Conservation (phyloP, 2,329 filamentous ascomycete species). For the Hypoxylon sp. region DNA sequence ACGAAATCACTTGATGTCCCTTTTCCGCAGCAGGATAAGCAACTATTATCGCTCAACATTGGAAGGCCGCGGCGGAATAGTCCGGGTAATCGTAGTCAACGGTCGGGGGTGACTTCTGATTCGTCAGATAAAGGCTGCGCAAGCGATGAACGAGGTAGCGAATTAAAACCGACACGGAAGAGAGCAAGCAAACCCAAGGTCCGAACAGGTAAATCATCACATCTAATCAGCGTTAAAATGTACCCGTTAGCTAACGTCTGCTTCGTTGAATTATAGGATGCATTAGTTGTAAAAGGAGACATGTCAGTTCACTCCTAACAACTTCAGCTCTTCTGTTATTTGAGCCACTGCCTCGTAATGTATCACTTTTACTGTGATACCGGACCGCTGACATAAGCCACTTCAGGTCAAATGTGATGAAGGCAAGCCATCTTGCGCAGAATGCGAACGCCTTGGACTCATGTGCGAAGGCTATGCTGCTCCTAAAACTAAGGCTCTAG, state of each 20-base stretch:
- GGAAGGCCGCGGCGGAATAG: slow-evolving; percentile 37
- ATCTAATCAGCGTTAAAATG: slow-evolving; percentile 15
- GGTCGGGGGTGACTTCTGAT: slow-evolving; percentile 38
- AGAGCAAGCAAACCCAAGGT: slow-evolving; percentile 51
- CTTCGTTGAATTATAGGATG: slow-evolving; percentile 35
- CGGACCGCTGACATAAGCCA: slow-evolving; percentile 20
- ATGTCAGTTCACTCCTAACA: slow-evolving; percentile 40
- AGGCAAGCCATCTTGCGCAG: slow-evolving; percentile 51
- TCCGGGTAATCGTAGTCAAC: slow-evolving; percentile 38
- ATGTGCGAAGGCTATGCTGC: slow-evolving; percentile 53
- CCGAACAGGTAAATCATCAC: slow-evolving; percentile 45
- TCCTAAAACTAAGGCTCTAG: slow-evolving; percentile 37
- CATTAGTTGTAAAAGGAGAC: slow-evolving; percentile 50
- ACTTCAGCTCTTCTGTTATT: not conserved
- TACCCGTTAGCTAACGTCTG: slow-evolving; percentile 25
- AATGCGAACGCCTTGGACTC: slow-evolving; percentile 52
- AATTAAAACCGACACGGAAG: slow-evolving; percentile 41
- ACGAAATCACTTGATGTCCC: slow-evolving; percentile 8
- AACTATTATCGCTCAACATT: slow-evolving; percentile 30
- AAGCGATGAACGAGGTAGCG: slow-evolving; percentile 32
- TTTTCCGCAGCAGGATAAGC: slow-evolving; percentile 14
- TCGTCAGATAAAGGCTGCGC: slow-evolving; percentile 38
- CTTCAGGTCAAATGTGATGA: slow-evolving; percentile 52
- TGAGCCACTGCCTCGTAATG: not conserved
- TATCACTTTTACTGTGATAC: not conserved